Base-by-base conservation (phyloP, 2,329 filamentous ascomycete genomes). In the Ophiognomonia clavigignenti-juglandacearum region DNA sequence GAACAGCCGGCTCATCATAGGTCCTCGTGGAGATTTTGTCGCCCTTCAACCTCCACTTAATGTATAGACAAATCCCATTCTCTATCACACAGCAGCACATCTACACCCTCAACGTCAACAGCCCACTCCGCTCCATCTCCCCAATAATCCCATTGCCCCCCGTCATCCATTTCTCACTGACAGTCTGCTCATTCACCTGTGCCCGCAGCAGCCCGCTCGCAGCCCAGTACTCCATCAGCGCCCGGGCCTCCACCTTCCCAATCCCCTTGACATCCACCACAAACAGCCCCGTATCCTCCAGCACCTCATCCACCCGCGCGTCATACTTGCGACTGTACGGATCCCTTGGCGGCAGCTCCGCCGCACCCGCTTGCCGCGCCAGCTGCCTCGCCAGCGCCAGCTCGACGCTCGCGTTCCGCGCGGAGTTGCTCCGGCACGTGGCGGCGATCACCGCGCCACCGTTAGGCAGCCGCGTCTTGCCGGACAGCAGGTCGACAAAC, bases 221-320 rank as follows among this genome's bases (percentile, higher is more conserved):
- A 5, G 88, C 90, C 75, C 92, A 97, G 70, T 96, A 97, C 71
- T 96, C 90, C 82, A 97, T 85, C 57, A 95, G 72, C 1, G 82
- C 77, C 50, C 85, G 79, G 10, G 88, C 83, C 68, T 97, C 92
- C 2, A 75, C 68, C 66, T 84, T 87, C 57, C 72, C 84, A 55
- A 96, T 59, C 8, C 88, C 86, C 35, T 77, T 74, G 18, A 96
- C 61, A 18, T 78, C 74, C 44, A 83, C 54, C 2, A 82, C 68
- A 49, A 69, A 64, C 34, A 75, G 70, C 1, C 49, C 46, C 22
- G 46, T 43, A 37, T 71, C 70, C 53, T 72, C 65, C 43, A 85
- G 66, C 2, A 68, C 68, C 19, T 73, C 72, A 54, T 78, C 77
- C 36, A 77, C 73, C 34, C 78, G 72, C 44, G 71, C 63, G 57